Evolutionary conservation across 169 alveolate species (phyloP), one percentile per base, ranked within the genome.

Genomic region (Fabrea salina): DNA sequence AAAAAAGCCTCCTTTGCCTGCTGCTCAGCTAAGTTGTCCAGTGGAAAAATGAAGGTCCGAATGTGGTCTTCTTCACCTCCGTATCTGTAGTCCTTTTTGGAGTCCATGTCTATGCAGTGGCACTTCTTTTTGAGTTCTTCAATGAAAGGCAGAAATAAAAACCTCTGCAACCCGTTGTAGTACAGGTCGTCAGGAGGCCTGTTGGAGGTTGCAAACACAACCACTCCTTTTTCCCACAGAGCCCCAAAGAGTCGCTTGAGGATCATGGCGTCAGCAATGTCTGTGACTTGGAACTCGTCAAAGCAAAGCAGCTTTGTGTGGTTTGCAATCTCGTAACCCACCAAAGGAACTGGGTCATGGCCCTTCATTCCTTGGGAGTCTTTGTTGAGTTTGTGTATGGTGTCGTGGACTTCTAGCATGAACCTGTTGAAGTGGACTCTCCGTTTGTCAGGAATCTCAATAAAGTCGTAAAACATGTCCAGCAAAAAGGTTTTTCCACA

Each of bases 221-320:
- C 83, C 11, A 93, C 88, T 7, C 82, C 76, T 66, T 91, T 78
- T 5, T 75, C 82, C 66, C 85, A 77, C 59, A 95, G 77, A 16
- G 90, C 82, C 59, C 92, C 95, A 74, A 94, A 94, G 13, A 94
- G 86, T 5, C 96, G 80, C 50, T 91, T 91, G 35, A 94, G 74
- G 6, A 94, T 92, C 93, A 94, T 89, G 59, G 97, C 97, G 67
- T 94, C 97, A 11, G 96, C 93, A 43, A 94, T 94, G 58, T 92
- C 96, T 0, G 92, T 93, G 5, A 94, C 97, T 75, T 94, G 91
- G 50, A 94, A 94, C 56, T 94, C 97, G 75, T 94, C 97, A 44
- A 94, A 79, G 82, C 96, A 91, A 16, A 94, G 76, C 19, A 94
- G 82, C 71, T 83, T 70, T 1, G 94, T 82, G 1, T 80, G 82